Percentiles rank a stretch among this genome's conserved stretches.
phyloP scores from a whole-genome alignment of 768 basidiomycete genomes.

The Mycena rebaudengoi region DNA sequence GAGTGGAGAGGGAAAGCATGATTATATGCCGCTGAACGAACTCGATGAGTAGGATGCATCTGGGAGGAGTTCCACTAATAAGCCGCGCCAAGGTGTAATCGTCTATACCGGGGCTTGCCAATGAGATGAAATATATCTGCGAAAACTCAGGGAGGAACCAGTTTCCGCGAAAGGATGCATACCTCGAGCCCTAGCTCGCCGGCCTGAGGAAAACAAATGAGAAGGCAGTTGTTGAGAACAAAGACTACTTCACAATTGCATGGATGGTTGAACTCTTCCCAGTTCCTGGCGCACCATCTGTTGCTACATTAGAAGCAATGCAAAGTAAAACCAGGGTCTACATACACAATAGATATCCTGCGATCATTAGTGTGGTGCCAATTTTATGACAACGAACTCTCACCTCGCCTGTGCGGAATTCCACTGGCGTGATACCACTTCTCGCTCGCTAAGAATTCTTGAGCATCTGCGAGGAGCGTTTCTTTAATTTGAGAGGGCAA shows the following conservation, averaged over 20 bases:
- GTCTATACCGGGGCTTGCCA: conserved; percentile 13
- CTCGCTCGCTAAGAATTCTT: conserved; percentile 9
- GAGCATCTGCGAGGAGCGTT: conserved; percentile 10
- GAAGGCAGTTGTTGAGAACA: not conserved
- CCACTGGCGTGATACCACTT: conserved; percentile 17
- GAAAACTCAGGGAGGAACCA: not conserved
- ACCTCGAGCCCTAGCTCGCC: conserved; percentile 18
- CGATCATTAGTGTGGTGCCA: not conserved
- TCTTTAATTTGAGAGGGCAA: conserved; percentile 13
- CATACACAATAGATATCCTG: conserved; percentile 9
- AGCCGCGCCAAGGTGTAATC: conserved; percentile 4
- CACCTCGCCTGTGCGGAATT: conserved; percentile 17
- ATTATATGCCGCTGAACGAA: not conserved
- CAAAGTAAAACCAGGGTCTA: not conserved
- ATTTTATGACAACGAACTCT: not conserved
- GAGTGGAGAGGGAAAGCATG: not conserved
- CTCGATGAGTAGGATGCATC: conserved; percentile 20
- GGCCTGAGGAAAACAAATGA: not conserved
- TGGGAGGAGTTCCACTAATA: conserved; percentile 10
- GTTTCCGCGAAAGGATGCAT: too few species aligned
- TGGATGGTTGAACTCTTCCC: conserved; percentile 19
- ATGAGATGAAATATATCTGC: conserved; percentile 15
- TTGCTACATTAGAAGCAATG: not conserved
- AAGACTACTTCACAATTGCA: not conserved
- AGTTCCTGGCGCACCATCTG: conserved; percentile 15